These are phyloP conservation scores for Suillus ampliporus DNA, from an alignment of 768 basidiomycete genomes.

Conservation along the genomic window DNA sequence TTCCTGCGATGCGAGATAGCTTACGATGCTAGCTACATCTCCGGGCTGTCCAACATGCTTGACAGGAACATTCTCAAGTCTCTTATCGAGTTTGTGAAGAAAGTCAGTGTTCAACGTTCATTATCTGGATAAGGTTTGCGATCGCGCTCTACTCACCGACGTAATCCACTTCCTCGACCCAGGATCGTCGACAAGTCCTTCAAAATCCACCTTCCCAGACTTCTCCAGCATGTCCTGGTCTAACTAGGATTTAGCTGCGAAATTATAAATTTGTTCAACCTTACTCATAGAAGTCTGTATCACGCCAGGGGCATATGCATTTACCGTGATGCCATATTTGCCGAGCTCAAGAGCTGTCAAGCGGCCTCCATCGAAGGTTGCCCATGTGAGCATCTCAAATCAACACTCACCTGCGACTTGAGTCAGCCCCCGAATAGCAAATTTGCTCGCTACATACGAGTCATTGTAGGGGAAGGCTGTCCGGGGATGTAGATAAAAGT, in stretches of 20 bases:
- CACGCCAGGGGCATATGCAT: conserved; percentile 42
- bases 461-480: neutral
- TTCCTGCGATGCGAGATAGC: conserved; percentile 39
- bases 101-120: conserved; percentile 22
- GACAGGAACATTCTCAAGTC: conserved; percentile 24
- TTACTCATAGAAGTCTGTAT: conserved; percentile 36
- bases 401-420: conserved; percentile 38
- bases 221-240: neutral
- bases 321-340: conserved; percentile 40
- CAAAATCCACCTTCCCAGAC: neutral
- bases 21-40: conserved; percentile 36
- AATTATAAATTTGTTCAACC: neutral
- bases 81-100: neutral
- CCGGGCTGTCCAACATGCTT: conserved; percentile 32
- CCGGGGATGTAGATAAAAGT: neutral
- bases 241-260: no score
- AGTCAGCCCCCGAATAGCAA: conserved; percentile 32
- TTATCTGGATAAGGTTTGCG: neutral
- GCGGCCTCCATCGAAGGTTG: neutral
- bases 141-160: conserved; percentile 34
- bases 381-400: neutral
- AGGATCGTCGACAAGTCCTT: no score
- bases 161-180: conserved; percentile 14
- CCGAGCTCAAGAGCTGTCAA: conserved; percentile 31
- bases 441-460: conserved; percentile 29